These are phyloP conservation scores for Xylaria digitata DNA, from an alignment of 2,329 filamentous ascomycete species.

Conservation along the genomic window DNA sequence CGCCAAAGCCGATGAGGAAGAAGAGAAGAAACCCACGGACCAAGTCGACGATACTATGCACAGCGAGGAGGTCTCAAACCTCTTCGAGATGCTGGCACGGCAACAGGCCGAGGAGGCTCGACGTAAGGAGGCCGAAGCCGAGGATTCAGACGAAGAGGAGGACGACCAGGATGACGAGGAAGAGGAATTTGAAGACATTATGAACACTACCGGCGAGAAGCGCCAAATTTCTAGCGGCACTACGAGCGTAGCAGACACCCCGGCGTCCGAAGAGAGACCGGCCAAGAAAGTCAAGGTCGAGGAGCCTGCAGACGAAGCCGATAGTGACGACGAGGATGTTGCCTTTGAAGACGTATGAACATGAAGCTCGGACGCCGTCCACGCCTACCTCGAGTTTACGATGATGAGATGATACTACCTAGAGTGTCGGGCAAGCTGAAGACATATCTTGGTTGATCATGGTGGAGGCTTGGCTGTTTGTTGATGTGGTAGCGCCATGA, in stretches of 20 bases:
- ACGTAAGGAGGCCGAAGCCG: conserved; percentile 61
- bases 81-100: conserved; percentile 74
- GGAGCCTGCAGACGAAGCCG: conserved; percentile 51
- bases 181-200: conserved; percentile 53
- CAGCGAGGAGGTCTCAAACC: conserved; percentile 71
- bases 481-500: neutral
- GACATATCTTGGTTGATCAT: conserved; percentile 2
- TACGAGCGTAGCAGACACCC: conserved; percentile 50
- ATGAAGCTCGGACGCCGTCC: conserved; percentile 32
- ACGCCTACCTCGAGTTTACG: neutral
- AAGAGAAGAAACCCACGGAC: conserved; percentile 59
- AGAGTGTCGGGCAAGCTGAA: neutral
- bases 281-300: conserved; percentile 66
- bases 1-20: conserved; percentile 58
- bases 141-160: conserved; percentile 52
- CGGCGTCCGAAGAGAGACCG: conserved; percentile 55
- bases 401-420: conserved; percentile 6
- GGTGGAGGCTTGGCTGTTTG: neutral
- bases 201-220: conserved; percentile 47
- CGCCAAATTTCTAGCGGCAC: conserved; percentile 47
- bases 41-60: conserved; percentile 58
- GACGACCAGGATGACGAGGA: conserved; percentile 47
- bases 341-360: conserved; percentile 62
- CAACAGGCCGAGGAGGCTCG: conserved; percentile 63
- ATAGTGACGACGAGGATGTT: conserved; percentile 55